These are phyloP conservation scores for Paxillus rubicundulus DNA, from an alignment of 768 basidiomycete species.

Conservation along the genomic window DNA sequence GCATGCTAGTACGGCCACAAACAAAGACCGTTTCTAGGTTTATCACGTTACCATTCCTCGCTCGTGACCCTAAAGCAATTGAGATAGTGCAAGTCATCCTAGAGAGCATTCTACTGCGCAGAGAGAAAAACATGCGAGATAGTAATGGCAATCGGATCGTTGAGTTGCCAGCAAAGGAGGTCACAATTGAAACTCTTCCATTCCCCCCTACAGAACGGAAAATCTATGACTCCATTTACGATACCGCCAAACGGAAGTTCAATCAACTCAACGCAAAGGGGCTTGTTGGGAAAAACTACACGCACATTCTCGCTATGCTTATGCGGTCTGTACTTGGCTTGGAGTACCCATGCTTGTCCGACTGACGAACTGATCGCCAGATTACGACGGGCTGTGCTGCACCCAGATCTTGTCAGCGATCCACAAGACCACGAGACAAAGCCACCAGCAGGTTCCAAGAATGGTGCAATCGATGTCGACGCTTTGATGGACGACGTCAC, in stretches of 20 bases:
- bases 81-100: conserved; percentile 95
- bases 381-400: conserved; percentile 87
- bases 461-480: conserved; percentile 52
- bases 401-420: conserved; percentile 78
- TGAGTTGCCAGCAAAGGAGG: conserved; percentile 84
- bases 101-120: conserved; percentile 79
- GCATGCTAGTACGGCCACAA: background rate
- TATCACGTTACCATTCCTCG: conserved; percentile 88
- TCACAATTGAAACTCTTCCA: conserved; percentile 66
- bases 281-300: conserved; percentile 74
- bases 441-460: conserved; percentile 30
- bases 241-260: conserved; percentile 75
- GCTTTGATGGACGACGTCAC: conserved; percentile 55
- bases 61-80: conserved; percentile 87
- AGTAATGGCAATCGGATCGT: conserved; percentile 84
- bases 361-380: conserved; percentile 37
- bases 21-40: conserved; percentile 48
- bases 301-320: conserved; percentile 89
- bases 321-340: conserved; percentile 63
- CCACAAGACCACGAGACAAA: conserved; percentile 40
- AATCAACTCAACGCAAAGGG: conserved; percentile 79
- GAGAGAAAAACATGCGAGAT: conserved; percentile 94
- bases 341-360: background rate
- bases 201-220: conserved; percentile 80
- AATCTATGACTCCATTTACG: conserved; percentile 87